A percentile compares a stretch with the other conserved stretches of the same genome.
phyloP scores from a whole-genome alignment of 768 basidiomycete species.

The Lanmaoa rubissima region DNA sequence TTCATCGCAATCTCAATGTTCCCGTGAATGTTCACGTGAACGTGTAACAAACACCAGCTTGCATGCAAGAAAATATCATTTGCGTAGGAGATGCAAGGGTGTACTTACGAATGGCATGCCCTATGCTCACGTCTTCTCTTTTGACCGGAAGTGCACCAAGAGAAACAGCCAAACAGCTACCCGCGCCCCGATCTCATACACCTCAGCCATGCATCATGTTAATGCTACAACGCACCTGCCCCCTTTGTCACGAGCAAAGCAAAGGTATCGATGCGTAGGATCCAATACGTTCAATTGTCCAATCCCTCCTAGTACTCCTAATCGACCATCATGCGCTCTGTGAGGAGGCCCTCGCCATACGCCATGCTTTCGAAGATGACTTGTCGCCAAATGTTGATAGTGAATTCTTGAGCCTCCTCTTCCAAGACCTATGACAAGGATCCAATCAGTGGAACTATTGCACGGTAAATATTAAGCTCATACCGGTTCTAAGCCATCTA shows the following conservation, averaged over 20 bases:
- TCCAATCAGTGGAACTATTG: constrained; percentile 1
- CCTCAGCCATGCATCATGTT: constrained; percentile 40
- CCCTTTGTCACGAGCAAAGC: constrained; percentile 32
- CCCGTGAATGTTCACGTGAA: neutral
- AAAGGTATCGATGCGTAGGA: constrained; percentile 25
- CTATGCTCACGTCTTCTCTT: constrained; percentile 22
- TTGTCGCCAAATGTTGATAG: constrained; percentile 84
- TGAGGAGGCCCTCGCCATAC: constrained; percentile 84
- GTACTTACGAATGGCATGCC: constrained; percentile 52
- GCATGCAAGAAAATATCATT: constrained; percentile 37
- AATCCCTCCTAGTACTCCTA: constrained; percentile 27
- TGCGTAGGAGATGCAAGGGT: constrained; percentile 44
- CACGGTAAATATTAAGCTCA: constrained; percentile 33
- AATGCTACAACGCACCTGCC: constrained; percentile 66
- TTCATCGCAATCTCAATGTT: neutral
- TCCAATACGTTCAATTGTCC: constrained; percentile 15
- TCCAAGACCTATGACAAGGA: constrained; percentile 68
- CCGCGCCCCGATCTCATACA: constrained; percentile 34
- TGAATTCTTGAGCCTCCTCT: constrained; percentile 83
- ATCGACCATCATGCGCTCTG: constrained; percentile 82
- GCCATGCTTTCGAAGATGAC: constrained; percentile 95
- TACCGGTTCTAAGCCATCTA: constrained; percentile 90
- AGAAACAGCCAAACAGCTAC: constrained; percentile 20
- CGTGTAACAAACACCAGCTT: constrained; percentile 4
- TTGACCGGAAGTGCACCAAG: constrained; percentile 13